Percentiles rank a stretch among this genome's conserved stretches.
These are phyloP conservation scores for Psidium guajava DNA, from an alignment of 345 rosid genomes.

Conservation along the genomic window DNA sequence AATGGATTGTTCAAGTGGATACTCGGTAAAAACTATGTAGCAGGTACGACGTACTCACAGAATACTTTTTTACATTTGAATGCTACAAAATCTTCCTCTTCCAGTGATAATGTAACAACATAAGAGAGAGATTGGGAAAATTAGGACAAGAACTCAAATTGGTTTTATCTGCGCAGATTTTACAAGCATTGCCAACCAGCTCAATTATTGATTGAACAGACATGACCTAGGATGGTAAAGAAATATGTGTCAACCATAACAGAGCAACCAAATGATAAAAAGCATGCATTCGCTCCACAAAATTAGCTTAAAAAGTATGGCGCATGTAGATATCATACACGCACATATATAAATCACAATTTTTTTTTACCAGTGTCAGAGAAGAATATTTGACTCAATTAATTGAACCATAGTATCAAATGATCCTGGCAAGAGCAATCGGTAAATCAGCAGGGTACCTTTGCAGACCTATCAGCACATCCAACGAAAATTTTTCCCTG, in stretches of 20 bases:
- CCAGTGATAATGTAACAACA: not conserved
- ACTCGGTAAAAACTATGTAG: not conserved
- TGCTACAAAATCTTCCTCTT: not conserved
- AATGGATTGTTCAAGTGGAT: not conserved
- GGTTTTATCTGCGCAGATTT: not conserved
- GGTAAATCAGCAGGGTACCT: constrained; percentile 10
- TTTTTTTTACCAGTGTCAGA: not conserved
- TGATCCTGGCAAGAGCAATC: not conserved
- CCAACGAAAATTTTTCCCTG: constrained; percentile 86
- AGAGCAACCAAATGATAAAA: not conserved
- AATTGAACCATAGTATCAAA: not conserved
- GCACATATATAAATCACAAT: not conserved
- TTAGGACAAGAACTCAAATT: not conserved
- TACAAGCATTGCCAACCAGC: not conserved
- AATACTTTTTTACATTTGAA: not conserved
- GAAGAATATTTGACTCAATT: not conserved
- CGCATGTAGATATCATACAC: not conserved
- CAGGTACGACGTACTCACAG: not conserved
- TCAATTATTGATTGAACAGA: not conserved
- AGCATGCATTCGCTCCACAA: not conserved
- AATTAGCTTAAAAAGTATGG: not conserved
- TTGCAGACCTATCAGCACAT: constrained; percentile 47
- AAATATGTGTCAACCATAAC: not conserved
- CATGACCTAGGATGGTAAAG: not conserved
- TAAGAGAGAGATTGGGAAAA: not conserved